Evolutionary conservation across 768 basidiomycete species (phyloP), one percentile per base, ranked within the genome.

Genomic region (Mycena kentingensis): DNA sequence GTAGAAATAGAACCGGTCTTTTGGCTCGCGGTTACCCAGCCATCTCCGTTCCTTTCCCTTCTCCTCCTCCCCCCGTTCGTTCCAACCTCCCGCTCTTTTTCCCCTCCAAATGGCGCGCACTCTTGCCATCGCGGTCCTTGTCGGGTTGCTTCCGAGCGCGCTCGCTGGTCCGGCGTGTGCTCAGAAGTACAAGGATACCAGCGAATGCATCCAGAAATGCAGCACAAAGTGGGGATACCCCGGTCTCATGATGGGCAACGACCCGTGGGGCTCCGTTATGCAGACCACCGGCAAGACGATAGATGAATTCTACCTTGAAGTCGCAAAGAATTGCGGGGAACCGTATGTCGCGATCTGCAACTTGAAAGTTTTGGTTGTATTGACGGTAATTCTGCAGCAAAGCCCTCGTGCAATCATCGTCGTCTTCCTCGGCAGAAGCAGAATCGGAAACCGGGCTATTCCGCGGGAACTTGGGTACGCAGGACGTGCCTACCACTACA

Each of bases 251-350:
- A 80, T 83, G 77, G 78, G 78, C 51, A 71, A 68, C n/a, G 76
- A 83, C 63, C 75, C 70, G 25, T 85, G 82, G 82, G 83, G 83
- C 42, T 59, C 70, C 26, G 80, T 81, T 35, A 73, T 81, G 59
- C 62, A 71, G 45, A 70, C 75, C 27, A 51, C 63, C 12, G 65
- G 49, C 0, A 36, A 62, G 22, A 57, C 67, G 6, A 53, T 60
- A 7, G 65, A 68, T n/a, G 68, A 67, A 53, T 68, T 67, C 58
- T 67, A 75, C 54, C 58, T 64, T 27, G 66, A 68, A 16, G 59
- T 79, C 24, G 69, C 75, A 35, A 65, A 70, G 46, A 77, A 79
- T 18, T 83, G 81, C 58, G 77, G 76, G 38, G 55, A 58, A 37
- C 38, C 58, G 62, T 62, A 29, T 32, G 52, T 45, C 41, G n/a